A percentile compares a stretch with the other conserved stretches of the same genome.
These are phyloP conservation scores for Phytophthora podocarpi DNA, from an alignment of 352 stramenopile species.

Conservation along the genomic window DNA sequence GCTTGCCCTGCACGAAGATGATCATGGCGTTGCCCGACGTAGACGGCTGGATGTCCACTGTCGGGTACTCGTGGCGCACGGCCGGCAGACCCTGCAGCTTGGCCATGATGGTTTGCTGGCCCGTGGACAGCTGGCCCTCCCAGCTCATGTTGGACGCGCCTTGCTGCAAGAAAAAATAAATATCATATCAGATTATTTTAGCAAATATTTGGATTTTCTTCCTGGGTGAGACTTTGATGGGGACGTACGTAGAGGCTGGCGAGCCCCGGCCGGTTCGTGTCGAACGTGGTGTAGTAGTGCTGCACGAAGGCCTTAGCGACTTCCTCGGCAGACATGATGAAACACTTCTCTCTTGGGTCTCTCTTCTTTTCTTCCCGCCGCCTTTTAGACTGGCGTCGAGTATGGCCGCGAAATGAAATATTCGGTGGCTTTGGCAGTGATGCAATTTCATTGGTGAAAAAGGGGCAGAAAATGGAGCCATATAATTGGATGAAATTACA, in stretches of 20 bases:
- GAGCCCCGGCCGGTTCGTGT: slow-evolving; percentile 77
- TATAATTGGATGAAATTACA: slow-evolving; percentile 30
- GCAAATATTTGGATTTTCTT: background rate
- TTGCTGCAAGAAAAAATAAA: slow-evolving; percentile 49
- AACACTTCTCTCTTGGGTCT: slow-evolving; percentile 4
- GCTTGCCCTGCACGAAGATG: slow-evolving; percentile 95
- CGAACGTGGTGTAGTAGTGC: slow-evolving; percentile 90
- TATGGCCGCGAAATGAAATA: slow-evolving; percentile 19
- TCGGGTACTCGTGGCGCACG: slow-evolving; percentile 85
- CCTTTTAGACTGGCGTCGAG: slow-evolving; percentile 29
- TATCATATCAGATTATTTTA: too few species aligned
- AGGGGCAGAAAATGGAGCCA: slow-evolving; percentile 12
- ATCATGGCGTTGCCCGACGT: slow-evolving; percentile 91
- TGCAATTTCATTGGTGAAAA: slow-evolving; percentile 34
- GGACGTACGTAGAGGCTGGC: slow-evolving; percentile 81
- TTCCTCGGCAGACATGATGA: slow-evolving; percentile 82
- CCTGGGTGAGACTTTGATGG: background rate
- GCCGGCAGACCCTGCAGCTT: slow-evolving; percentile 84
- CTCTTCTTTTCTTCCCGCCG: slow-evolving; percentile 16
- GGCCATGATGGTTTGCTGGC: slow-evolving; percentile 87
- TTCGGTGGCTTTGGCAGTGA: slow-evolving; percentile 21
- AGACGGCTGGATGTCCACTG: slow-evolving; percentile 94
- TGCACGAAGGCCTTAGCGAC: slow-evolving; percentile 87
- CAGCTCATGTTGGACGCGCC: slow-evolving; percentile 79
- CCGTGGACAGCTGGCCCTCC: slow-evolving; percentile 69